phyloP scores from a whole-genome alignment of 192 early-diverging fungal species.

The Coemansia sp. region DNA sequence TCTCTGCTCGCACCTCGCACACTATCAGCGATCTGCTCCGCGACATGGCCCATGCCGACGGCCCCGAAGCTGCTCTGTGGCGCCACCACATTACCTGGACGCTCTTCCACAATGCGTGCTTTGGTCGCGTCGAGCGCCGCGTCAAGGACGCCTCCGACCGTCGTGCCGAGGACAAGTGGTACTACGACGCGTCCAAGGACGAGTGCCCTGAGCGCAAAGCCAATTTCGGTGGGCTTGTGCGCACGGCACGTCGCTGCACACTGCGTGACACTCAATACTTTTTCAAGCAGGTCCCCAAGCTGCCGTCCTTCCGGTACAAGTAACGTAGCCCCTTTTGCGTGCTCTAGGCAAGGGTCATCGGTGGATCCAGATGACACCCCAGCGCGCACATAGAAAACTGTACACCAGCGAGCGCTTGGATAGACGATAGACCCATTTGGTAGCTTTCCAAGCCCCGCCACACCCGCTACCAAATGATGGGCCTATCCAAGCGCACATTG shows the following conservation, averaged over 20 bases:
- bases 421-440: too few species aligned
- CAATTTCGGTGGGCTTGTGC: constrained; percentile 51
- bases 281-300: constrained; percentile 54
- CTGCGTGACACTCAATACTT: constrained; percentile 56
- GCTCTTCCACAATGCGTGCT: constrained; percentile 44
- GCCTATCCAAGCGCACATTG: too few species aligned
- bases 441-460: too few species aligned
- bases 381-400: too few species aligned
- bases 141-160: constrained; percentile 52
- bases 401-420: too few species aligned
- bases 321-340: background rate
- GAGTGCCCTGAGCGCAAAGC: constrained; percentile 36
- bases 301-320: constrained; percentile 48
- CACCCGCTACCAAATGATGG: too few species aligned
- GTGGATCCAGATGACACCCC: too few species aligned
- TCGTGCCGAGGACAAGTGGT: constrained; percentile 52
- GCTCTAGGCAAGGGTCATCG: too few species aligned
- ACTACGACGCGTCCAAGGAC: constrained; percentile 49
- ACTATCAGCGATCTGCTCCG: constrained; percentile 52
- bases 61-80: constrained; percentile 24
- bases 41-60: constrained; percentile 35
- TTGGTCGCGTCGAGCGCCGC: constrained; percentile 52
- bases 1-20: constrained; percentile 52
- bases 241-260: constrained; percentile 52
- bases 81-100: constrained; percentile 38